Evolutionary conservation across 2,329 filamentous ascomycete species (phyloP).

Genomic region (Colletotrichum phormii): DNA sequence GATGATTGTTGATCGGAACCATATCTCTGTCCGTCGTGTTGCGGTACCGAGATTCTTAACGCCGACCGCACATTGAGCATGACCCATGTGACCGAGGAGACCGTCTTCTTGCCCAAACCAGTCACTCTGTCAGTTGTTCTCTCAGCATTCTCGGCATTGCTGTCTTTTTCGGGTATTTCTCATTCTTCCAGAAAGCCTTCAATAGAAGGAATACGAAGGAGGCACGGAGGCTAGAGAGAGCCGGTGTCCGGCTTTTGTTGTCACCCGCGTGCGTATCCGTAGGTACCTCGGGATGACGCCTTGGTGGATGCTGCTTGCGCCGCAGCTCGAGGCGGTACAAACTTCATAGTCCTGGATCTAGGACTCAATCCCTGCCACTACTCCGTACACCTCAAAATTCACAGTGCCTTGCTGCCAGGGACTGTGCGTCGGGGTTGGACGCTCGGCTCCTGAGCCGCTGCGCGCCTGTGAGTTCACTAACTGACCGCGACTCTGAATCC

Average conservation of each 20-base stretch:
- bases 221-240: neutral
- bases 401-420: constrained; percentile 21
- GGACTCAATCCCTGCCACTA: constrained; percentile 26
- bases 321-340: constrained; percentile 4
- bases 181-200: neutral
- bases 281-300: constrained; percentile 25
- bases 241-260: neutral
- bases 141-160: neutral
- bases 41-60: neutral
- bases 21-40: constrained; percentile 3
- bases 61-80: neutral
- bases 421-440: constrained; percentile 25
- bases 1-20: constrained; percentile 18
- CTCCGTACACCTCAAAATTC: neutral
- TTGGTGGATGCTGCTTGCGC: constrained; percentile 18
- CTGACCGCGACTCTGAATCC: constrained; percentile 7
- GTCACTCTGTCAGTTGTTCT: no score
- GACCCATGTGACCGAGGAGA: neutral
- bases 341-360: constrained; percentile 31
- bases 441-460: constrained; percentile 17
- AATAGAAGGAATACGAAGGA: neutral
- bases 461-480: constrained; percentile 5
- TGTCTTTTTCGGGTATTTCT: neutral
- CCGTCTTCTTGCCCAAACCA: neutral
- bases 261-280: neutral